Conservation (phyloP, 148 eudicot species). For the Linanthus parryae region DNA sequence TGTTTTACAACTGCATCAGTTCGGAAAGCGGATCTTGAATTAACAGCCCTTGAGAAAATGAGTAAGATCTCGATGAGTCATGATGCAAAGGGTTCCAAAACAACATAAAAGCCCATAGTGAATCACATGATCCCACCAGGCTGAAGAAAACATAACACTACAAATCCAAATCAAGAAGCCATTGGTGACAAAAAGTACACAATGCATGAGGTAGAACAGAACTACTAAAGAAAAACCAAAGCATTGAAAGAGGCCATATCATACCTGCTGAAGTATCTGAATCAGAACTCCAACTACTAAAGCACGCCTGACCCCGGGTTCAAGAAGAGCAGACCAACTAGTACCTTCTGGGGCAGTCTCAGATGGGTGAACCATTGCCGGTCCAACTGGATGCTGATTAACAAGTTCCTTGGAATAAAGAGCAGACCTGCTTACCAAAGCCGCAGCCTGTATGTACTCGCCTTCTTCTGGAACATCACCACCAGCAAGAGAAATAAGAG, state of each 20-base stretch:
- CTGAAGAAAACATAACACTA: too few relatives aligned
- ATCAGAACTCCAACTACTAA: slow-evolving; percentile 72
- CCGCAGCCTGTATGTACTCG: slow-evolving; percentile 43
- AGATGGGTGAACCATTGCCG: slow-evolving; percentile 63
- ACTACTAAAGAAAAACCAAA: neutral
- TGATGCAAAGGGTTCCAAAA: too few relatives aligned
- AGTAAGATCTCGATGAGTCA: too few relatives aligned
- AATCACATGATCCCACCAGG: too few relatives aligned
- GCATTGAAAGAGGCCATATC: slow-evolving; percentile 10
- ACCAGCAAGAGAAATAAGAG: slow-evolving; percentile 48
- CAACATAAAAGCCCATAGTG: too few relatives aligned
- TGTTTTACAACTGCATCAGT: too few relatives aligned
- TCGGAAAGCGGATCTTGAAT: too few relatives aligned
- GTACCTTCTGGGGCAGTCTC: slow-evolving; percentile 31
- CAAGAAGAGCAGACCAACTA: slow-evolving; percentile 60
- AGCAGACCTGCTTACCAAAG: slow-evolving; percentile 45
- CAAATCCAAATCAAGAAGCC: too few relatives aligned
- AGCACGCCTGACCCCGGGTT: slow-evolving; percentile 71
- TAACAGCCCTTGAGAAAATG: too few relatives aligned
- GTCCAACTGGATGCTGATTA: slow-evolving; percentile 47
- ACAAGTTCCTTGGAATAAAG: slow-evolving; percentile 41
- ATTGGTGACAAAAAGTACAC: too few relatives aligned
- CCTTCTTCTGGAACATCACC: slow-evolving; percentile 31
- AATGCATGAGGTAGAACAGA: neutral
- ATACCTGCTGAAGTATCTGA: slow-evolving; percentile 84